These are phyloP conservation scores for Chaetomiaceae sp. DNA, from an alignment of 2,329 filamentous ascomycete species.

Conservation along the genomic window DNA sequence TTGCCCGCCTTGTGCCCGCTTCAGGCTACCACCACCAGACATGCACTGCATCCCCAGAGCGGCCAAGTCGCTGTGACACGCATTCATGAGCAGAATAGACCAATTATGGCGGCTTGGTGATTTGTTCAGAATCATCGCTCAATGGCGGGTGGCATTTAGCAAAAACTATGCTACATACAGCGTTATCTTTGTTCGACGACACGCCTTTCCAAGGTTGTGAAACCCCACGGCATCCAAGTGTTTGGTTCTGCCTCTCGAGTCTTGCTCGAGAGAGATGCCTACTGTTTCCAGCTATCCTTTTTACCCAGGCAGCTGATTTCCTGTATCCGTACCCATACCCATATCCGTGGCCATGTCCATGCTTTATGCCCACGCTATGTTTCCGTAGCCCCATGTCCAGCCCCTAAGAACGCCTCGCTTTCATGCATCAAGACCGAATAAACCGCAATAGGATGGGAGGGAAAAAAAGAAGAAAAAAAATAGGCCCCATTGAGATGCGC, in stretches of 20 bases:
- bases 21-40: not conserved
- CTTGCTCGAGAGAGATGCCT: not conserved
- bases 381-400: not conserved
- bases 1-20: no score
- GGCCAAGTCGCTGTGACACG: constrained; percentile 5
- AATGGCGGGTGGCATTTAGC: not conserved
- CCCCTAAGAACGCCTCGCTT: constrained; percentile 7
- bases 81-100: not conserved
- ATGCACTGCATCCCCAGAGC: not conserved
- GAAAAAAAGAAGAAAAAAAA: not conserved
- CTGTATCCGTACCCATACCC: not conserved
- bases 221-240: constrained; percentile 2
- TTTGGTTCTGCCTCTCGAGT: not conserved
- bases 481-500: not conserved
- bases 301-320: not conserved
- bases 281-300: not conserved
- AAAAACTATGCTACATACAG: not conserved
- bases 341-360: not conserved
- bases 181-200: not conserved
- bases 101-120: not conserved
- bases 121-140: not conserved
- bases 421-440: constrained; percentile 1
- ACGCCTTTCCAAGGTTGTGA: constrained; percentile 2
- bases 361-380: not conserved
- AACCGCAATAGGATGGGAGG: not conserved